Evolutionary conservation across 805 yeast genomes (phyloP), one percentile per base, ranked within the genome.

Genomic region (Kuraishia floccosa): DNA sequence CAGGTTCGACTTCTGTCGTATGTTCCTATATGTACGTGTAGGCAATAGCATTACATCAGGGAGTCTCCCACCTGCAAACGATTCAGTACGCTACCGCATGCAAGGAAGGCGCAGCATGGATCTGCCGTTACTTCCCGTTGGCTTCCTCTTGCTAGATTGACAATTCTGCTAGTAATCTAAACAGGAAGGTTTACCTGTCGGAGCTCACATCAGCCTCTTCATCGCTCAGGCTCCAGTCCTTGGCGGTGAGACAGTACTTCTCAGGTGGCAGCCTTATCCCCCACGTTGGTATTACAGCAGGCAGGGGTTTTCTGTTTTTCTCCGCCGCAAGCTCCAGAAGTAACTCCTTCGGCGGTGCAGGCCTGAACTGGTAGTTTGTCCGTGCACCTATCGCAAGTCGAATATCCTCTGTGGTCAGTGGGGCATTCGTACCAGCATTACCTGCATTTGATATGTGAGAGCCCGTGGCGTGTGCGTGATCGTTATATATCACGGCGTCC

Each of bases 181-280:
- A n/a, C n/a, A n/a, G n/a, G 14, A 24, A 7, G 15, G 12, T 24
- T 7, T 14, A 24, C 5, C n/a, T n/a, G n/a, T n/a, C n/a, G n/a
- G n/a, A 13, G 21, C 31, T 28, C 20, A 28, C 32, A 3, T 26
- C 34, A 14, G 14, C 52, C 37, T 69, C 75, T 34, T 70, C 76
- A 23, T 69, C 74, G 14, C 44, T 41, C 25, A 71, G 42, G 33
- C 72, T 77, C 78, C 87, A 82, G 39, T 82, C 86, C 39, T 67
- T 68, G 1, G 83, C 91, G 0, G 95, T 86, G 32, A 87, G 60
- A 57, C 97, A 87, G 58, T 85, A 87, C 69, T 87, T 91, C 60
- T 91, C 99, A 4, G 98, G 97, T 3, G 99, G 99, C 30, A 93
- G 63, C 40, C 96, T 72, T 24, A 91, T 68, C 8, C 98, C 97